phyloP scores from a whole-genome alignment of 2,329 filamentous ascomycete species.

The Pyricularia grisea region DNA sequence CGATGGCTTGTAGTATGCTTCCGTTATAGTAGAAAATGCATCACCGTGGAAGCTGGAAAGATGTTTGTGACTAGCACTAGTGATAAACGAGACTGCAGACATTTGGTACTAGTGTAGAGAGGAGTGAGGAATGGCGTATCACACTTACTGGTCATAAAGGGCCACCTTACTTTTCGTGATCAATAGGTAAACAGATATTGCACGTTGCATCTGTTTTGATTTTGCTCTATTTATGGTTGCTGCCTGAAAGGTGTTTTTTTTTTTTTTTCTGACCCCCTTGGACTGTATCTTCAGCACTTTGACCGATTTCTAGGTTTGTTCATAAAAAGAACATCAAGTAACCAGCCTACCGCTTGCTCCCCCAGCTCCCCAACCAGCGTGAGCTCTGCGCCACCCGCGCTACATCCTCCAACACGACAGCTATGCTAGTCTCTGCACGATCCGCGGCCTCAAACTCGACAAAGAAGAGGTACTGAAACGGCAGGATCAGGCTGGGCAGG shows the following conservation, averaged over 20 bases:
- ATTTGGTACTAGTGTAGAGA: too few relatives aligned
- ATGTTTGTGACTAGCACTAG: not conserved
- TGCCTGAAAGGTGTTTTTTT: too few relatives aligned
- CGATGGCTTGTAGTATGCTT: not conserved
- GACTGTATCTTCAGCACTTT: not conserved
- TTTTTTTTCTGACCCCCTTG: too few relatives aligned
- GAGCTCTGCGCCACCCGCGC: conserved; percentile 47
- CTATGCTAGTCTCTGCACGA: conserved; percentile 30
- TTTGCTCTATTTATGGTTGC: too few relatives aligned
- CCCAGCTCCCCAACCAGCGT: conserved; percentile 65
- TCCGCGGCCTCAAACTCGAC: conserved; percentile 65
- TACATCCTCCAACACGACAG: conserved; percentile 50
- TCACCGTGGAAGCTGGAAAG: not conserved
- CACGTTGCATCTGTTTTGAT: too few relatives aligned
- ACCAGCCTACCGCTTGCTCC: conserved; percentile 18
- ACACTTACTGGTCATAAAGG: too few relatives aligned
- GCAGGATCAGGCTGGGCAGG: conserved; percentile 61
- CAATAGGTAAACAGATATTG: too few relatives aligned
- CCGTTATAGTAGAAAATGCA: not conserved
- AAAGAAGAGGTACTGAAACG: conserved; percentile 93
- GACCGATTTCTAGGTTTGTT: not conserved
- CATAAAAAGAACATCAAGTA: not conserved
- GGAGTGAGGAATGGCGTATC: too few relatives aligned
- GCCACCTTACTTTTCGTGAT: too few relatives aligned
- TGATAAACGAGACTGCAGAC: too few relatives aligned